These are phyloP conservation scores for Cyberlindnera amylophila DNA, from an alignment of 805 yeast species.

Conservation along the genomic window DNA sequence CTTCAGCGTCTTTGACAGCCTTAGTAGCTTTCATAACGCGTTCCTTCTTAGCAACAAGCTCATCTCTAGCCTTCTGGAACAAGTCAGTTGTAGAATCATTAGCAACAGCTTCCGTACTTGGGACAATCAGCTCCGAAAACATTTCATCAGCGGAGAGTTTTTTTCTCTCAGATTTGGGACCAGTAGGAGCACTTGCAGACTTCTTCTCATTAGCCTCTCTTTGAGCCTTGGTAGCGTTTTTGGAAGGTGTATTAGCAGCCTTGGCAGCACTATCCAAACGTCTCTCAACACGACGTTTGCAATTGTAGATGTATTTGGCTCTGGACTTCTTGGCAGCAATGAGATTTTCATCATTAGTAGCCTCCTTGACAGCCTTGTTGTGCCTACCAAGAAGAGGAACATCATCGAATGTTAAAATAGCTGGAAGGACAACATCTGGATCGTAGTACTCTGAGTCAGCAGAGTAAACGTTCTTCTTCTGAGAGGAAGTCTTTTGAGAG, in stretches of 20 bases:
- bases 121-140: conserved; percentile 4
- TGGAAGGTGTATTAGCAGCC: conserved; percentile 10
- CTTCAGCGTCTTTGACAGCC: conserved; percentile 1
- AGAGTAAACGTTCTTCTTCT: not conserved
- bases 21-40: conserved; percentile 1
- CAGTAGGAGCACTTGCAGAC: not conserved
- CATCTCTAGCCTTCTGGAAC: conserved; percentile 16
- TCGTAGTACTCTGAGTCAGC: not conserved
- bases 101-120: conserved; percentile 7
- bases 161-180: not conserved
- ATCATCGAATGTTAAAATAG: conserved; percentile 7
- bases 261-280: conserved; percentile 5
- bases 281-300: conserved; percentile 10
- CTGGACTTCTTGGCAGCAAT: conserved; percentile 9
- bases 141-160: not conserved
- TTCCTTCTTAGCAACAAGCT: conserved; percentile 10
- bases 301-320: conserved; percentile 8
- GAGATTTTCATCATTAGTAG: not conserved
- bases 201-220: conserved; percentile 2
- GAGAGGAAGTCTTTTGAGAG: not conserved
- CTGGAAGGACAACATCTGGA: conserved; percentile 3
- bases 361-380: conserved; percentile 2
- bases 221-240: conserved; percentile 5
- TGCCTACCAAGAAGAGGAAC: conserved; percentile 5
- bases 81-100: conserved; percentile 8